phyloP scores from a whole-genome alignment of 805 yeast species.

The Metschnikowia gruessii region DNA sequence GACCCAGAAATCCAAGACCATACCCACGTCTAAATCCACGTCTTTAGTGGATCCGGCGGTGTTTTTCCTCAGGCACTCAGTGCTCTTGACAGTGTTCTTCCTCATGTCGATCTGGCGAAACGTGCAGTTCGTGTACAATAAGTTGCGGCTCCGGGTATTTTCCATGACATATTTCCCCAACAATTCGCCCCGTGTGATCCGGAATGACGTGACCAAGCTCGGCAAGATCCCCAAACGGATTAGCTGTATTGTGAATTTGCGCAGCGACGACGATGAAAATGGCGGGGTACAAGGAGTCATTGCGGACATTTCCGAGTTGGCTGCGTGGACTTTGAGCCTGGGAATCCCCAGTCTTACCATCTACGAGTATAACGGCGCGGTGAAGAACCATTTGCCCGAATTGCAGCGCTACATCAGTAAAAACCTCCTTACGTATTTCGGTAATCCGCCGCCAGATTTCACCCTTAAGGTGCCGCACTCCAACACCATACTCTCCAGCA shows the following conservation, averaged over 20 bases:
- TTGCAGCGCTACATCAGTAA: conserved; percentile 54
- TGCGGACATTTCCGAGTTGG: conserved; percentile 70
- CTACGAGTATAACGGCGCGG: conserved; percentile 75
- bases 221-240: conserved; percentile 74
- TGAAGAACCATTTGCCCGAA: conserved; percentile 42
- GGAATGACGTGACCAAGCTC: conserved; percentile 73
- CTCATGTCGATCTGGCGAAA: conserved; percentile 55
- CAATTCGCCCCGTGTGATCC: conserved; percentile 78
- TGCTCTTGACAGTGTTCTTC: conserved; percentile 49
- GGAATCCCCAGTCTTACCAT: conserved; percentile 71
- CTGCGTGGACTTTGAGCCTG: conserved; percentile 88
- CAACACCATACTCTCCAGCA: conserved; percentile 40
- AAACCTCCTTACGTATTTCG: conserved; percentile 70
- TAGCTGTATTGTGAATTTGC: conserved; percentile 71
- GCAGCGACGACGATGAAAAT: conserved; percentile 77
- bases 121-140: conserved; percentile 50
- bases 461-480: conserved; percentile 66
- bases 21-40: background rate
- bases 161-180: conserved; percentile 61
- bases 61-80: conserved; percentile 14
- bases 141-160: conserved; percentile 52
- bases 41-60: conserved; percentile 1
- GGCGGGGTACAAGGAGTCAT: conserved; percentile 85
- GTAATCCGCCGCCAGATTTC: conserved; percentile 64
- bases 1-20: no score